Evolutionary conservation across 148 eudicot genomes (phyloP).

Genomic region (Cornus controversa): DNA sequence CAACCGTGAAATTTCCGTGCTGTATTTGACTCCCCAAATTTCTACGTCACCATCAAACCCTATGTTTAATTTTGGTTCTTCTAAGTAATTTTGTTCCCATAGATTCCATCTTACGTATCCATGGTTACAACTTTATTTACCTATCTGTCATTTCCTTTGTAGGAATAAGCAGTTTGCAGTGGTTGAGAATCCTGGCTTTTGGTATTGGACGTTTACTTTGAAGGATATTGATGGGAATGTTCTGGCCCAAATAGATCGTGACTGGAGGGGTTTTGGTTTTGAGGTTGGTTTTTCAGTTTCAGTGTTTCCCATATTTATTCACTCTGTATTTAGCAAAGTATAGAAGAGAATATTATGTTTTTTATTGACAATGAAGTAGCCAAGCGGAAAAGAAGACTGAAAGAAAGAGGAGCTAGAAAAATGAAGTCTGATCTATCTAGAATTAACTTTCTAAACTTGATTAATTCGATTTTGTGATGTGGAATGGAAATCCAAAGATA

Average conservation of each 20-base stretch:
- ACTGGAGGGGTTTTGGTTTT: slow-evolving; percentile 98
- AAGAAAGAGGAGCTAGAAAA: too few relatives aligned
- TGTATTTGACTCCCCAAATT: not conserved
- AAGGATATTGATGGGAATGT: slow-evolving; percentile 76
- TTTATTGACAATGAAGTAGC: too few relatives aligned
- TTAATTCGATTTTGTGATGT: too few relatives aligned
- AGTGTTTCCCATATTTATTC: not conserved
- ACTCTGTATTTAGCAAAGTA: not conserved
- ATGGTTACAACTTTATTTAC: not conserved
- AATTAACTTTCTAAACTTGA: too few relatives aligned
- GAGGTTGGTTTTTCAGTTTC: slow-evolving; percentile 55
- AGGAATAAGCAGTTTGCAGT: slow-evolving; percentile 93
- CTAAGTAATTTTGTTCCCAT: not conserved
- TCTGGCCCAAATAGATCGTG: slow-evolving; percentile 92
- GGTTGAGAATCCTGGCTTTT: slow-evolving; percentile 93
- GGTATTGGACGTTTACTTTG: slow-evolving; percentile 97
- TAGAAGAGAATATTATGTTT: too few relatives aligned
- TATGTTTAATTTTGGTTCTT: not conserved
- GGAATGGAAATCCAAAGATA: too few relatives aligned
- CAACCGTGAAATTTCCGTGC: not conserved
- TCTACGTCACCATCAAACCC: not conserved
- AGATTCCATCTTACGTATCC: not conserved
- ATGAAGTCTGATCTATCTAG: too few relatives aligned
- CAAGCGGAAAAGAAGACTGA: too few relatives aligned
- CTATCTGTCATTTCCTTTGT: slow-evolving; percentile 9